These are phyloP conservation scores for Globisporangium camurandrum DNA, from an alignment of 352 stramenopile genomes.

Conservation along the genomic window DNA sequence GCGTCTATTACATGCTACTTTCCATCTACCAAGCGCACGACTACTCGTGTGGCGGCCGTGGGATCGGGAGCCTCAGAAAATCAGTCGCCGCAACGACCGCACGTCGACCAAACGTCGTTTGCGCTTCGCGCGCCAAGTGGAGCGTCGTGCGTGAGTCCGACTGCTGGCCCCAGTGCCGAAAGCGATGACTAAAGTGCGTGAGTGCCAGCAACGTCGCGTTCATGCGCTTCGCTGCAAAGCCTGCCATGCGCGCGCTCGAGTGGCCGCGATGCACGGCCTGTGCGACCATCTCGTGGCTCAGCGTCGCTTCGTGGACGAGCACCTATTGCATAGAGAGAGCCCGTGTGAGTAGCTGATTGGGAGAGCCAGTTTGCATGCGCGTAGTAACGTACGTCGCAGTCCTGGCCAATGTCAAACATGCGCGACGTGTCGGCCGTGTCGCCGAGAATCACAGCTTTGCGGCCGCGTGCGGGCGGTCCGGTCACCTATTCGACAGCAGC, in stretches of 20 bases:
- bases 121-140: slow-evolving; percentile 59
- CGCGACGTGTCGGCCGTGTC: slow-evolving; percentile 67
- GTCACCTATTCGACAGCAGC: slow-evolving; percentile 31
- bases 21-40: too few relatives aligned
- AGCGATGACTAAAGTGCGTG: slow-evolving; percentile 85
- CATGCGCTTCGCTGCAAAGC: slow-evolving; percentile 62
- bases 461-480: slow-evolving; percentile 40
- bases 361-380: background rate
- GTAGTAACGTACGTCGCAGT: slow-evolving; percentile 52
- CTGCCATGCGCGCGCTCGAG: slow-evolving; percentile 73
- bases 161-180: slow-evolving; percentile 50
- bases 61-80: slow-evolving; percentile 76
- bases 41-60: slow-evolving; percentile 27
- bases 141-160: slow-evolving; percentile 42
- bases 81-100: slow-evolving; percentile 68
- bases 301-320: slow-evolving; percentile 83
- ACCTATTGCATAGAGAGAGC: slow-evolving; percentile 28
- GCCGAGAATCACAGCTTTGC: slow-evolving; percentile 73
- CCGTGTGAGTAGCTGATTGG: background rate
- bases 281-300: slow-evolving; percentile 64
- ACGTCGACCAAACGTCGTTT: slow-evolving; percentile 51
- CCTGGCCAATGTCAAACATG: slow-evolving; percentile 67
- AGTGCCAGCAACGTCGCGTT: slow-evolving; percentile 72
- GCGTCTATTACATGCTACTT: too few relatives aligned
- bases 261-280: slow-evolving; percentile 68